Conservation (phyloP, 345 rosid genomes). For the Gossypium thurberi region DNA sequence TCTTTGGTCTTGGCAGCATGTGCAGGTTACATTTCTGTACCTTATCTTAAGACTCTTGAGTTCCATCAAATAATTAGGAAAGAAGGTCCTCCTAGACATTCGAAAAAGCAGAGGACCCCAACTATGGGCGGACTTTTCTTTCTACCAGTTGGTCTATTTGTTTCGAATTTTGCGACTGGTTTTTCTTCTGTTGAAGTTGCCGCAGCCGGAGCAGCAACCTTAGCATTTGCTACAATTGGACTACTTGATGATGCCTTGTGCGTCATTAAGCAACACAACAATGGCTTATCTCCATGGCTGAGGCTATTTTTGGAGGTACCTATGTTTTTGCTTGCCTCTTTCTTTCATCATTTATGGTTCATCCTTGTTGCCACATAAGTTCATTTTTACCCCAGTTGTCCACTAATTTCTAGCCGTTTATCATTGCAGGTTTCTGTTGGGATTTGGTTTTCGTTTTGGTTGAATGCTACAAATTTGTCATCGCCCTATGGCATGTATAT, state of each 20-base stretch:
- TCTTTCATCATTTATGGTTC: background rate
- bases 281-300: slow-evolving; percentile 45
- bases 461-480: slow-evolving; percentile 50
- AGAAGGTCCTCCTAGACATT: slow-evolving; percentile 35
- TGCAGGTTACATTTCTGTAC: slow-evolving; percentile 73
- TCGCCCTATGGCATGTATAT: slow-evolving; percentile 97
- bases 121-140: slow-evolving; percentile 88
- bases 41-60: slow-evolving; percentile 51
- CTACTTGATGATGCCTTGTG: slow-evolving; percentile 49
- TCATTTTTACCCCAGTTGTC: background rate
- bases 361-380: background rate
- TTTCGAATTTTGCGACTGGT: slow-evolving; percentile 47
- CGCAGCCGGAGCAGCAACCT: slow-evolving; percentile 59
- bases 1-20: slow-evolving; percentile 46
- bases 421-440: slow-evolving; percentile 65
- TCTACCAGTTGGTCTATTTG: slow-evolving; percentile 66
- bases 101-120: slow-evolving; percentile 50
- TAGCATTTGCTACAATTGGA: slow-evolving; percentile 66
- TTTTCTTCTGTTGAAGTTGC: slow-evolving; percentile 62
- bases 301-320: slow-evolving; percentile 61
- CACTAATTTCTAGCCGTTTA: slow-evolving; percentile 11
- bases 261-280: slow-evolving; percentile 27
- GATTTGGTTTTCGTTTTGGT: slow-evolving; percentile 67
- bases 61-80: slow-evolving; percentile 37
- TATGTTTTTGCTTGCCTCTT: background rate